Base-by-base conservation (phyloP, 768 basidiomycete species). In the Ramaria rubella region DNA sequence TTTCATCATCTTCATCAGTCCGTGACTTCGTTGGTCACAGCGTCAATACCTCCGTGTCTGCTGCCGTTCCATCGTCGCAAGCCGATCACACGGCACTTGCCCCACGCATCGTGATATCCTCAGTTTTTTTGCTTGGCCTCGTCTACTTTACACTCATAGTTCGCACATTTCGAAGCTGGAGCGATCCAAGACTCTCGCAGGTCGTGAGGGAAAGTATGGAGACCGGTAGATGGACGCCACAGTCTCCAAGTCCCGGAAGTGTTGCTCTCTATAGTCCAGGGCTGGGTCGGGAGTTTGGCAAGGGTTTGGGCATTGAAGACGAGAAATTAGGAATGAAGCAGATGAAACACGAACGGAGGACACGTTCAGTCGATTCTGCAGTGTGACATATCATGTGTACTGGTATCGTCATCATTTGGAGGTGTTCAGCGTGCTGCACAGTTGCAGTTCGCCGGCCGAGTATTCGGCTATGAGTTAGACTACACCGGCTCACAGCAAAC, bases 101-200 rank as follows among this genome's bases (percentile, higher is more conserved):
- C 12, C 59, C 59, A 29, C 52, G 58, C 34, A 52, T 61, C 17
- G 3, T 59, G 19, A 52, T 61, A 23, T 56, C 60, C 14, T 23
- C 50, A 12, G 38, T 59, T 27, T 61, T 61, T 38, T 15, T 44
- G 5, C 54, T 59, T 24, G 60, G 60, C 4, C 21, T 42, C 14
- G 6, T 61, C n/a, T 61, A 61, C 49, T 61, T 61, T 40, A 12
- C 44, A 4, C 49, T 59, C 29, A 58, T 59, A 23, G 23, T 61
- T 14, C 23, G 45, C 14, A 59, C 58, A 4, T 61, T 61, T 40
- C 54, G 54, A n/a, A 45, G 40, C 15, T 61, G 55, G 55, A 45
- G 55, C 4, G 55, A 56, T 56, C 43, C 55, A 33, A 30, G 26
- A n/a, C 26, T 56, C 21, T 48, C 55, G 15, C 44, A 56, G 36